Evolutionary conservation across 1,139 yeast genomes (phyloP).

Genomic region (Meyerozyma smithsonii): DNA sequence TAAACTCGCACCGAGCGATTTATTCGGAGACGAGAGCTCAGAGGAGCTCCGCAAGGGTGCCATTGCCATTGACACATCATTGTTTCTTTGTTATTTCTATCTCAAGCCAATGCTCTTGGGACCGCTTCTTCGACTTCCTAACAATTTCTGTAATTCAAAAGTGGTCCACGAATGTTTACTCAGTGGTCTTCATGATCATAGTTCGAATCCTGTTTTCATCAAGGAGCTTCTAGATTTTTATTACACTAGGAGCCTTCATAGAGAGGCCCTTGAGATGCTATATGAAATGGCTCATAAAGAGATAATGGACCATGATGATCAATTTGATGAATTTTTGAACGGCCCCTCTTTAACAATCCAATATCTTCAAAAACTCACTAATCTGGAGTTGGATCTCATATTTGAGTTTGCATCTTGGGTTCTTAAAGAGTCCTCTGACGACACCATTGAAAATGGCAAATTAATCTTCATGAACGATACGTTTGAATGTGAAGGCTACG

Average conservation of each 20-base stretch:
- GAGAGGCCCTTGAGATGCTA: conserved; percentile 63
- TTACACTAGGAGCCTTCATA: conserved; percentile 57
- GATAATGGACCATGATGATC: conserved; percentile 17
- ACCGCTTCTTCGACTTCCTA: conserved; percentile 69
- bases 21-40: conserved; percentile 8
- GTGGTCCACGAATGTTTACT: conserved; percentile 56
- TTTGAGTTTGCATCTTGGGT: conserved; percentile 59
- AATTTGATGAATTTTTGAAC: conserved; percentile 24
- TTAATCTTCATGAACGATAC: conserved; percentile 66
- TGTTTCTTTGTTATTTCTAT: conserved; percentile 69
- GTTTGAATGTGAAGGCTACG: conserved; percentile 56
- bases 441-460: conserved; percentile 34
- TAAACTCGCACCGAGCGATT: conserved; percentile 34
- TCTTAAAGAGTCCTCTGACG: conserved; percentile 24
- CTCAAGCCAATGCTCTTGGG: conserved; percentile 72
- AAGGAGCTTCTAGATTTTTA: conserved; percentile 79
- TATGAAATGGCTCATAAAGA: conserved; percentile 29
- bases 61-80: conserved; percentile 66
- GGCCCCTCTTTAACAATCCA: conserved; percentile 52
- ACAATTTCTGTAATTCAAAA: conserved; percentile 66
- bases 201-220: conserved; percentile 37
- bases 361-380: conserved; percentile 60
- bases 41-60: conserved; percentile 28
- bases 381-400: conserved; percentile 48
- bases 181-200: conserved; percentile 22